Base-by-base conservation (phyloP, 345 rosid genomes). In the Lumnitzera littorea region DNA sequence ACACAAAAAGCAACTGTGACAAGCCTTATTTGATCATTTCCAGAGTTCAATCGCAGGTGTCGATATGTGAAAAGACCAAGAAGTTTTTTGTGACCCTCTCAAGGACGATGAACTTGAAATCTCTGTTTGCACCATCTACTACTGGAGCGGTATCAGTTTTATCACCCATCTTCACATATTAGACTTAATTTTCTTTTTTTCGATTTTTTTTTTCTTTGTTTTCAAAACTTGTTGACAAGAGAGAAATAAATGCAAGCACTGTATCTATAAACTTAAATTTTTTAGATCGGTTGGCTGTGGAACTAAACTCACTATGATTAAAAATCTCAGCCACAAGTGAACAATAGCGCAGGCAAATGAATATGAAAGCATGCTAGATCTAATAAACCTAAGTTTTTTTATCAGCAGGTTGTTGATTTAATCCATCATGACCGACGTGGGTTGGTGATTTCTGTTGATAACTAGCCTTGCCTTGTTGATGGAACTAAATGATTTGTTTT, bases 91-190 rank as follows among this genome's bases (percentile, higher is more conserved):
- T 24, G 24, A 53, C 2, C 17, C 29, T 76, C 47, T 20, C 58
- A 4, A 41, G 41, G 10, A 67, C 69, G 15, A 27, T 77, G 36
- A 66, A 81, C 56, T 25, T 78, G 53, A 63, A 69, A 53, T 60
- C 57, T 57, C 27, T 77, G 66, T 56, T 80, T 16, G 67, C 82
- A 36, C 80, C 82, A 47, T 70, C 76, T 24, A 77, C 80, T 15
- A 56, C 61, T 12, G 82, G 74, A 62, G 80, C 74, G 50, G 82
- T 81, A 72, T 49, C 10, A 50, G n/a, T 3, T 50, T 20, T 27
- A 27, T 14, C 52, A 7, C 20, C 20, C 20, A 3, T 4, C 52
- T 14, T 14, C 15, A 23, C 57, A 9, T 43, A 4, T 9, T 36
- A 4, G 5, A 5, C 43, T 36, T 9, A 36, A 1, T 2, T 54